A percentile compares a stretch with the other conserved stretches of the same genome.
phyloP scores from a whole-genome alignment of 768 basidiomycete genomes.

The Boletellus sp. region DNA sequence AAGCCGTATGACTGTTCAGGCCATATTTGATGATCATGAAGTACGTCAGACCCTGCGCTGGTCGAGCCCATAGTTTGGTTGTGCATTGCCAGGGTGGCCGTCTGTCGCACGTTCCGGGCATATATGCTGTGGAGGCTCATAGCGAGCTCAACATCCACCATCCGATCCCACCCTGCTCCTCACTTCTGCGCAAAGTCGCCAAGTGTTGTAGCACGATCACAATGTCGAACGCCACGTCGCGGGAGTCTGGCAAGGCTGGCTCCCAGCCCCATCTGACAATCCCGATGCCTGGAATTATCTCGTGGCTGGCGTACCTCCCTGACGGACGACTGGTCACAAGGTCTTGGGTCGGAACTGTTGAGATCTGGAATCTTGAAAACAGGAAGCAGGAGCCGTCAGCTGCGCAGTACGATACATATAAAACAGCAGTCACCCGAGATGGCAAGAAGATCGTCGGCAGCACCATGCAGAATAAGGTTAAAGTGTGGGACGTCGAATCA shows the following conservation, averaged over 20 bases:
- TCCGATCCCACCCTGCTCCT: no score
- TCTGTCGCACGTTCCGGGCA: no score
- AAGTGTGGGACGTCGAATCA: constrained; percentile 2
- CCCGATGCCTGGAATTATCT: background rate
- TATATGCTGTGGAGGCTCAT: no score
- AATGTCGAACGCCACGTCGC: background rate
- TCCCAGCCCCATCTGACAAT: background rate
- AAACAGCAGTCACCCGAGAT: background rate
- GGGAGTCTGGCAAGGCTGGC: background rate
- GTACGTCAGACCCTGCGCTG: no score
- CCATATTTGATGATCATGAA: no score
- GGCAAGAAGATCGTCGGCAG: background rate
- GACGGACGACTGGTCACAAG: background rate
- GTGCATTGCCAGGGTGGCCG: no score
- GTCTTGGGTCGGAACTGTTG: background rate
- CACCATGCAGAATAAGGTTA: background rate
- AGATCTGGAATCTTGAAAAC: background rate
- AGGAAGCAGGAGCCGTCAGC: background rate
- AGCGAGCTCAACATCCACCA: no score
- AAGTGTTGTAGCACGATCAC: background rate
- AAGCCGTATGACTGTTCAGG: no score
- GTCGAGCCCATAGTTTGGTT: no score
- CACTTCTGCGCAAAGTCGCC: no score
- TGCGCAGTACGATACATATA: no score
- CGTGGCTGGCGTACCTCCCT: constrained; percentile 1